These are phyloP conservation scores for Schizophyllum commune DNA, from an alignment of 1,284 basidiomycete genomes.

Conservation along the genomic window DNA sequence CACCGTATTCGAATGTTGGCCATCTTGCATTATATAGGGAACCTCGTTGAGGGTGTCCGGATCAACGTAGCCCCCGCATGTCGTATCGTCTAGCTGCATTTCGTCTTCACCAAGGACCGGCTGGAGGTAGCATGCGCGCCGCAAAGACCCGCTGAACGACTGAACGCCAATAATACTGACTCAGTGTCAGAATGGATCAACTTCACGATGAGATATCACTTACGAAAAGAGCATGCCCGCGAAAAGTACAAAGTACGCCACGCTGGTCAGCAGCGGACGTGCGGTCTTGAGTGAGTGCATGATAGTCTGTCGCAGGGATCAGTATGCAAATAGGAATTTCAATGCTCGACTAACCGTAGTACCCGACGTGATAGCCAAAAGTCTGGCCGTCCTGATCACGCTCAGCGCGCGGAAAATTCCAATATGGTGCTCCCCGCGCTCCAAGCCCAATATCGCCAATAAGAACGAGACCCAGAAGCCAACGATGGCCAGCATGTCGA, in stretches of 20 bases:
- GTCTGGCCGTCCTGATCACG: conserved; percentile 76
- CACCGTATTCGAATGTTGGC: conserved; percentile 20
- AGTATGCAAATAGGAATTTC: conserved; percentile 27
- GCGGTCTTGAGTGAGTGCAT: conserved; percentile 91
- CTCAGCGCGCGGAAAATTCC: conserved; percentile 88
- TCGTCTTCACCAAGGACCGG: conserved; percentile 43
- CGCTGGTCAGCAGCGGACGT: conserved; percentile 80
- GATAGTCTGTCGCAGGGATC: conserved; percentile 52
- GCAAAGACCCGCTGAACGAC: conserved; percentile 79
- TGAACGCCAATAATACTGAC: conserved; percentile 83
- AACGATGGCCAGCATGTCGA: conserved; percentile 81
- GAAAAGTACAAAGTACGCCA: conserved; percentile 88
- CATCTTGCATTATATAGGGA: conserved; percentile 36
- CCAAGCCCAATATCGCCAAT: conserved; percentile 60
- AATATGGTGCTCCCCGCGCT: conserved; percentile 65
- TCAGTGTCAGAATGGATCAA: conserved; percentile 1
- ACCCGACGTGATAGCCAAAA: conserved; percentile 86
- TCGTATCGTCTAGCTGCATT: conserved; percentile 41
- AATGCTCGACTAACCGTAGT: conserved; percentile 53
- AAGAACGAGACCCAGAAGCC: conserved; percentile 79
- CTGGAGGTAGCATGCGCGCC: conserved; percentile 53
- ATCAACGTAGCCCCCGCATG: conserved; percentile 60
- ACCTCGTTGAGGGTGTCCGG: not conserved
- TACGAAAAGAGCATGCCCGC: conserved; percentile 86
- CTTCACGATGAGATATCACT: conserved; percentile 20